These are phyloP conservation scores for Spinellus fusiger DNA, from an alignment of 192 early-diverging fungal genomes.

Conservation along the genomic window DNA sequence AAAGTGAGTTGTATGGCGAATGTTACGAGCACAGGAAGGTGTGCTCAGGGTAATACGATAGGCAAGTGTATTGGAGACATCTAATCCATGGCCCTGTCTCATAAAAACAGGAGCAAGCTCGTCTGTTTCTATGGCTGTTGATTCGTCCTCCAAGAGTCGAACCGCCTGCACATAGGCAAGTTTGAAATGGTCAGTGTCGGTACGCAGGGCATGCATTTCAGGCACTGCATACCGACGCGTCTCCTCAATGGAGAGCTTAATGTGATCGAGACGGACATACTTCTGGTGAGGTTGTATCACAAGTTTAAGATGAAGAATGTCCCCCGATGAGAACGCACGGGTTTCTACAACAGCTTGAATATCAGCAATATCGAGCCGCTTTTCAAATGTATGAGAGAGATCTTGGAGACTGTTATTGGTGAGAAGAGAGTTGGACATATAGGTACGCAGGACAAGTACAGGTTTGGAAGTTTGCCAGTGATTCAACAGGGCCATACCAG, in stretches of 20 bases:
- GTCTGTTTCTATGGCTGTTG: neutral
- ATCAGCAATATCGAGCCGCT: conserved; percentile 3
- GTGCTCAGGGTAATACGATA: conserved; percentile 19
- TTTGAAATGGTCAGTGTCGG: neutral
- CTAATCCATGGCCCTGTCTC: conserved; percentile 4
- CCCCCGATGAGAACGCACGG: conserved; percentile 19
- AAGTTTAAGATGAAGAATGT: conserved; percentile 11
- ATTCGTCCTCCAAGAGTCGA: neutral
- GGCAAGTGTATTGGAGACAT: conserved; percentile 11
- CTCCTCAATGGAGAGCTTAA: conserved; percentile 12
- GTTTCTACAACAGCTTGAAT: conserved; percentile 11
- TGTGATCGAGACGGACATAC: conserved; percentile 10
- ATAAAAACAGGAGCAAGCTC: conserved; percentile 4
- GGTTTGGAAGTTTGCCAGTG: conserved; percentile 15
- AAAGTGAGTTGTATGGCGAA: conserved; percentile 22
- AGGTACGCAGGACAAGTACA: conserved; percentile 19
- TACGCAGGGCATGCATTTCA: conserved; percentile 15
- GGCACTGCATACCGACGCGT: conserved; percentile 12
- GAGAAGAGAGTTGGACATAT: conserved; percentile 18
- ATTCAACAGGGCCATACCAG: conserved; percentile 3
- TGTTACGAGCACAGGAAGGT: conserved; percentile 14
- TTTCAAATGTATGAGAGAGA: conserved; percentile 22
- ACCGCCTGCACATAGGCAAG: conserved; percentile 7
- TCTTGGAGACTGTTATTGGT: conserved; percentile 20
- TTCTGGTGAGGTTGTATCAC: conserved; percentile 19